A percentile compares a stretch with the other conserved stretches of the same genome.
Conservation (phyloP, 306 rosid genomes). For the Parietaria judaica region DNA sequence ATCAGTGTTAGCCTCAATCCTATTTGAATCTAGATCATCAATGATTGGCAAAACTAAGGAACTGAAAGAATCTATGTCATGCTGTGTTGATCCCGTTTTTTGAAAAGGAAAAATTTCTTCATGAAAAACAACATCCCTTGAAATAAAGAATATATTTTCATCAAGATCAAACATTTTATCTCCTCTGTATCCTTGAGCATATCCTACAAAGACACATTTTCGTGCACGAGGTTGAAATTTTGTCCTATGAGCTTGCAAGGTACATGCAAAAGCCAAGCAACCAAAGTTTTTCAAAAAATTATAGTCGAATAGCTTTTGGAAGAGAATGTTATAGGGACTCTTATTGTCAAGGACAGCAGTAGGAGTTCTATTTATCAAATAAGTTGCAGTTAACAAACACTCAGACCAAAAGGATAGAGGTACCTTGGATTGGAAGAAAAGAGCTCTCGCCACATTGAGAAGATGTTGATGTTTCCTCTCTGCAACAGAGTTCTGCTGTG, state of each 20-base stretch:
- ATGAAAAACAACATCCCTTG: not conserved
- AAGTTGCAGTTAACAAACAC: not conserved
- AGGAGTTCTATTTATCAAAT: not conserved
- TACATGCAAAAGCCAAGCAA: not conserved
- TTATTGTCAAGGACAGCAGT: not conserved
- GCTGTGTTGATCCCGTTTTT: no score
- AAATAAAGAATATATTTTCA: not conserved
- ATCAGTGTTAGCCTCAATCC: no score
- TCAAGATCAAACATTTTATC: not conserved
- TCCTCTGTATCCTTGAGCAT: not conserved
- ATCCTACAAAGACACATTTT: not conserved
- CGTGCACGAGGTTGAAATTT: not conserved
- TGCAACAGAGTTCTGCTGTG: not conserved
- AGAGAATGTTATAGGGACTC: not conserved
- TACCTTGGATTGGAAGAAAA: not conserved
- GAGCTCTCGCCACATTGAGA: not conserved
- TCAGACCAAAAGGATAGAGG: not conserved
- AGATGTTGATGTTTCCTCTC: not conserved
- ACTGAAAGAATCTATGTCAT: no score
- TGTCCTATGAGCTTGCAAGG: not conserved
- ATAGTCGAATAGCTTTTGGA: not conserved
- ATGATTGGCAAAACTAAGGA: no score
- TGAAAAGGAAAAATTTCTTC: not conserved
- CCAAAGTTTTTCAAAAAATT: not conserved
- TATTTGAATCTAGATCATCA: no score